Conservation (phyloP, 2,329 filamentous ascomycete genomes). For the Fonsecaea pugnacius region DNA sequence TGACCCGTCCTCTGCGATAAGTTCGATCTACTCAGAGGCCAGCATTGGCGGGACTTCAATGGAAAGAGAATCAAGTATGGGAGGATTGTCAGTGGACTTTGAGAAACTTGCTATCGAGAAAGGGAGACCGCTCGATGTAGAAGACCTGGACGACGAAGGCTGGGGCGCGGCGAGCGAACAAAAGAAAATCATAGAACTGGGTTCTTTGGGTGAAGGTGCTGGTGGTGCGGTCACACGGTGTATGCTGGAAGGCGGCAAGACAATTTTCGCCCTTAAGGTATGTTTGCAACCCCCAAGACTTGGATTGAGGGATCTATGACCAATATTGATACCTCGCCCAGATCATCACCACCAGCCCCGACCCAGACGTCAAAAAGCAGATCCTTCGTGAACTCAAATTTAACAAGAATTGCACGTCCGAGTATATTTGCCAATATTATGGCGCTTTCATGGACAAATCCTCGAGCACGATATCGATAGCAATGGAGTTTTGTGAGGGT, state of each 20-base stretch:
- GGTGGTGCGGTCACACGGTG: slow-evolving; percentile 94
- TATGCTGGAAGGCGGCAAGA: slow-evolving; percentile 86
- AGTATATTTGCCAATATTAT: slow-evolving; percentile 97
- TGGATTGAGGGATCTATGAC: neutral
- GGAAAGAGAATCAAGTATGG: slow-evolving; percentile 81
- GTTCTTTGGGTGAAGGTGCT: slow-evolving; percentile 89
- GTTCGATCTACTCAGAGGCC: slow-evolving; percentile 79
- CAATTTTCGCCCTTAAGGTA: slow-evolving; percentile 94
- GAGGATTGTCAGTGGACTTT: slow-evolving; percentile 74
- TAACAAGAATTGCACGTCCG: slow-evolving; percentile 95
- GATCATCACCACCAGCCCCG: slow-evolving; percentile 98
- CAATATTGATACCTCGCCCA: slow-evolving; percentile 43
- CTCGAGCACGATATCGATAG: slow-evolving; percentile 96
- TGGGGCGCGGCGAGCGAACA: slow-evolving; percentile 93
- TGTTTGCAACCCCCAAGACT: slow-evolving; percentile 32
- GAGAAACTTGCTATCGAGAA: slow-evolving; percentile 82
- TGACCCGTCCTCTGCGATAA: slow-evolving; percentile 86
- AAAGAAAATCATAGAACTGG: slow-evolving; percentile 83
- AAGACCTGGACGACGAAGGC: slow-evolving; percentile 91
- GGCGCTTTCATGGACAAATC: slow-evolving; percentile 94
- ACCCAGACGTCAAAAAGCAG: slow-evolving; percentile 97
- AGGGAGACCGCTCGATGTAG: slow-evolving; percentile 82
- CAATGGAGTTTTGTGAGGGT: slow-evolving; percentile 98
- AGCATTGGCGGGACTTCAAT: slow-evolving; percentile 76
- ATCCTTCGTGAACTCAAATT: slow-evolving; percentile 95